phyloP scores from a whole-genome alignment of 495 filamentous ascomycete genomes.

The Bacidia gigantensis region DNA sequence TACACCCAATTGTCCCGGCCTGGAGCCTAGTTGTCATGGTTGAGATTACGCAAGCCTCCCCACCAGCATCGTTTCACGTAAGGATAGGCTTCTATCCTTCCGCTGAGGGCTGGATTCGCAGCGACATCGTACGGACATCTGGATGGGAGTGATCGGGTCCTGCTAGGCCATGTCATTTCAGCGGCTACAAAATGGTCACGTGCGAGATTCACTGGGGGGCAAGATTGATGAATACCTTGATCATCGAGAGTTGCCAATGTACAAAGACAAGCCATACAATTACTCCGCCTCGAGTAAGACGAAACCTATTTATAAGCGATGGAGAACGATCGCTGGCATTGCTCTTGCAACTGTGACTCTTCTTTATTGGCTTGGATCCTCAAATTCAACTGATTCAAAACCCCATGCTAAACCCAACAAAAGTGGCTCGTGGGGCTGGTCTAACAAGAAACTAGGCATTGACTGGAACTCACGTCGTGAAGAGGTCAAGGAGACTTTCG shows the following conservation, averaged over 20 bases:
- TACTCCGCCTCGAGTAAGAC: slow-evolving; percentile 42
- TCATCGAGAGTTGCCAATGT: slow-evolving; percentile 65
- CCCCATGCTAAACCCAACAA: not conserved
- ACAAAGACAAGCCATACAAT: slow-evolving; percentile 93
- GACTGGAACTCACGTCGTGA: slow-evolving; percentile 70
- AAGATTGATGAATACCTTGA: slow-evolving; percentile 41
- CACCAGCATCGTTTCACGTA: too few relatives aligned
- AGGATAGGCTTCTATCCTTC: too few relatives aligned
- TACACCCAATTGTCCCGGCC: too few relatives aligned
- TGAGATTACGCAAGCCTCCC: too few relatives aligned
- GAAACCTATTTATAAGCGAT: slow-evolving; percentile 27
- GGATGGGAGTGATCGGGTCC: too few relatives aligned
- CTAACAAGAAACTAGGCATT: slow-evolving; percentile 22
- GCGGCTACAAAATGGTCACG: slow-evolving; percentile 23
- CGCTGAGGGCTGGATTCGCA: too few relatives aligned
- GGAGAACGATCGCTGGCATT: slow-evolving; percentile 35
- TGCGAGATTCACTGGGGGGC: slow-evolving; percentile 23
- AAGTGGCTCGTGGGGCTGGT: slow-evolving; percentile 12
- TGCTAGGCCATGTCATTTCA: slow-evolving; percentile 29
- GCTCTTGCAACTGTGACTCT: slow-evolving; percentile 18
- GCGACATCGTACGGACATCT: too few relatives aligned
- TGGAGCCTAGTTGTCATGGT: too few relatives aligned
- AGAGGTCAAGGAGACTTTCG: slow-evolving; percentile 79
- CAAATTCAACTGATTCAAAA: slow-evolving; percentile 17
- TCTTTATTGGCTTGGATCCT: not conserved